These are phyloP conservation scores for Penicillium maclennaniae DNA, from an alignment of 495 filamentous ascomycete species.

Conservation along the genomic window DNA sequence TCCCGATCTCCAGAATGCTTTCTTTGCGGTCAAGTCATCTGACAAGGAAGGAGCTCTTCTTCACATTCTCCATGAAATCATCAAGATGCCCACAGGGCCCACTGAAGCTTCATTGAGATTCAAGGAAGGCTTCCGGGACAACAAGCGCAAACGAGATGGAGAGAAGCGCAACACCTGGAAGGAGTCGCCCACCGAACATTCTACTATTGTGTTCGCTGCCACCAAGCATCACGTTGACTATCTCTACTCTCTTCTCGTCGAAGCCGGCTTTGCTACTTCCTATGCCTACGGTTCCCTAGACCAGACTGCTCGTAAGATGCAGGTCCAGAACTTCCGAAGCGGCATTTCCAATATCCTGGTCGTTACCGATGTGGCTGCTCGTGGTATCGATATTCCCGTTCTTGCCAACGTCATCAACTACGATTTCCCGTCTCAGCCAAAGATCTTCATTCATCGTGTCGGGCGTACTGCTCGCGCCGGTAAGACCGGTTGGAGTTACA, in stretches of 20 bases:
- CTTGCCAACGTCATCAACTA: slow-evolving; percentile 98
- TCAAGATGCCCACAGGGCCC: slow-evolving; percentile 81
- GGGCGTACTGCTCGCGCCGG: slow-evolving; percentile 93
- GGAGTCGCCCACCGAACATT: slow-evolving; percentile 55
- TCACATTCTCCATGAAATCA: slow-evolving; percentile 83
- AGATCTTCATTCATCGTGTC: slow-evolving; percentile 94
- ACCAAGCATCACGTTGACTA: slow-evolving; percentile 99
- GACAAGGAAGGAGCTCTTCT: slow-evolving; percentile 93
- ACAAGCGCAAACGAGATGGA: slow-evolving; percentile 64
- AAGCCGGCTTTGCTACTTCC: slow-evolving; percentile 81
- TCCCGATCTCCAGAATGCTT: slow-evolving; percentile 86
- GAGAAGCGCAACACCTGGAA: slow-evolving; percentile 32
- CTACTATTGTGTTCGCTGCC: slow-evolving; percentile 89
- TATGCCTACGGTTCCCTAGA: slow-evolving; percentile 92
- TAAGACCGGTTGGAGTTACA: slow-evolving; percentile 89
- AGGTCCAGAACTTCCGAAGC: slow-evolving; percentile 81
- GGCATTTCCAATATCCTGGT: slow-evolving; percentile 87
- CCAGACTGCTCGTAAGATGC: slow-evolving; percentile 84
- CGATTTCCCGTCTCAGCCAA: slow-evolving; percentile 94
- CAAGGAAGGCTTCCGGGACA: slow-evolving; percentile 44
- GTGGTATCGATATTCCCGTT: slow-evolving; percentile 96
- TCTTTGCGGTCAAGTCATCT: slow-evolving; percentile 85
- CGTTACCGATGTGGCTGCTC: slow-evolving; percentile 95
- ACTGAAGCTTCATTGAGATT: slow-evolving; percentile 49
- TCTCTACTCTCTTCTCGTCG: slow-evolving; percentile 64